Evolutionary conservation across 78 protist genomes (phyloP).

Genomic region (Guillardia theta): DNA sequence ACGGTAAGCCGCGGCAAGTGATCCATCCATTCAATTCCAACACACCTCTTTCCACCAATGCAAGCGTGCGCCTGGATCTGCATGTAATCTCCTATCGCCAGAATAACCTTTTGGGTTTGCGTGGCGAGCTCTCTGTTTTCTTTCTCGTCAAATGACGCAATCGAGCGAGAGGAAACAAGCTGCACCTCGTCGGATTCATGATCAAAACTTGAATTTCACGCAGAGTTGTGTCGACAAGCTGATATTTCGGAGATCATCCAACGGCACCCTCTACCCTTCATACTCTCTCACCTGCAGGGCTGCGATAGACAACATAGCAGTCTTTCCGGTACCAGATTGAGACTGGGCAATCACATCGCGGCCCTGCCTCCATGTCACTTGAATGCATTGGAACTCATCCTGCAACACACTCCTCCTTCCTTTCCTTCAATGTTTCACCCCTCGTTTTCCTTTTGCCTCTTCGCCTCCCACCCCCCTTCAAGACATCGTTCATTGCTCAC

Average conservation of each 20-base stretch:
- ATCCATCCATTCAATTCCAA: no score
- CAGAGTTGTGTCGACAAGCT: slow-evolving; percentile 41
- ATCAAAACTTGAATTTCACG: slow-evolving; percentile 87
- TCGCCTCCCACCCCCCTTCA: no score
- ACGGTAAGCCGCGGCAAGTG: no score
- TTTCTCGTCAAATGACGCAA: background rate
- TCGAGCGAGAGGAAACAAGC: no score
- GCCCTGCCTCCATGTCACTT: no score
- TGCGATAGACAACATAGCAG: slow-evolving; percentile 64
- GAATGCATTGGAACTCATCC: no score
- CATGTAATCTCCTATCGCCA: slow-evolving; percentile 68
- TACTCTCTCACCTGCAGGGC: slow-evolving; percentile 42
- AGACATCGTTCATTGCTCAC: no score
- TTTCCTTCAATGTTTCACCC: no score
- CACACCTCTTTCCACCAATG: slow-evolving; percentile 73
- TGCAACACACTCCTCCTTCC: no score
- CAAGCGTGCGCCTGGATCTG: slow-evolving; percentile 53
- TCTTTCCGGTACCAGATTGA: slow-evolving; percentile 88
- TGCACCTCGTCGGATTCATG: slow-evolving; percentile 91
- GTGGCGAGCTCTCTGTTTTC: slow-evolving; percentile 89
- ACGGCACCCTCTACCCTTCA: no score
- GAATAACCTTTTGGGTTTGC: slow-evolving; percentile 90
- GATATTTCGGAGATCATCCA: no score
- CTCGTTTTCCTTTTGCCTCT: no score
- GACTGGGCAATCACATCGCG: slow-evolving; percentile 99